phyloP scores from a whole-genome alignment of 208 protist genomes.

The Acanthamoeba royreba region DNA sequence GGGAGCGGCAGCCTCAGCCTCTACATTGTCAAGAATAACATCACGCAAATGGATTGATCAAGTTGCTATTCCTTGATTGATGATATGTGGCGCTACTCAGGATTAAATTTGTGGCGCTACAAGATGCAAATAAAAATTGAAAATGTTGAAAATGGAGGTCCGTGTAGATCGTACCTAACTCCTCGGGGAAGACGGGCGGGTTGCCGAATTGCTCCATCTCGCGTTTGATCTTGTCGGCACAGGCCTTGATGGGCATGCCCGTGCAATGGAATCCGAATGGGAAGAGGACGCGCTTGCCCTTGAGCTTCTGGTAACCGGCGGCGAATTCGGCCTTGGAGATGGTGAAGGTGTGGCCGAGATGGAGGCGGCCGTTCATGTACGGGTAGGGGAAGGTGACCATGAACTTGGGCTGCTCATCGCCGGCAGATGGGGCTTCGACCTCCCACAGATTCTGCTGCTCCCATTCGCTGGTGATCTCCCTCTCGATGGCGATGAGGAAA shows the following conservation, averaged over 20 bases:
- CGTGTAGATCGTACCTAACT: background rate
- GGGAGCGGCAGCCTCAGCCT: background rate
- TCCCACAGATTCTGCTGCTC: conserved; percentile 82
- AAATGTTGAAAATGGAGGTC: conserved; percentile 74
- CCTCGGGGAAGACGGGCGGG: conserved; percentile 86
- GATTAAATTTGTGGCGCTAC: conserved; percentile 31
- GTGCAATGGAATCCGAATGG: conserved; percentile 99
- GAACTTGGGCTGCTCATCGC: conserved; percentile 87
- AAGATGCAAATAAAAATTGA: conserved; percentile 20
- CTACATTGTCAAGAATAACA: background rate
- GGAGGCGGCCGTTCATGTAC: conserved; percentile 99
- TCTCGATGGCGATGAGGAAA: conserved; percentile 81
- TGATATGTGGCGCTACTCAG: background rate
- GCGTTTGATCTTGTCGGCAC: conserved; percentile 94
- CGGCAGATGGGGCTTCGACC: conserved; percentile 70
- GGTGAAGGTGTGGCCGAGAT: conserved; percentile 99
- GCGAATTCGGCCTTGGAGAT: conserved; percentile 99
- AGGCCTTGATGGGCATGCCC: conserved; percentile 99
- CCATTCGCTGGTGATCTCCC: conserved; percentile 78
- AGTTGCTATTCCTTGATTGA: too few species aligned
- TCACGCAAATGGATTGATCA: too few species aligned
- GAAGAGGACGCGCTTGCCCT: conserved; percentile 96
- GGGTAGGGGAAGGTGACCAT: conserved; percentile 99
- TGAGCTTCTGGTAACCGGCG: conserved; percentile 95
- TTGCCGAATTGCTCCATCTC: conserved; percentile 86